These are phyloP conservation scores for Phytophthora pluvialis DNA, from an alignment of 352 stramenopile species.

Conservation along the genomic window DNA sequence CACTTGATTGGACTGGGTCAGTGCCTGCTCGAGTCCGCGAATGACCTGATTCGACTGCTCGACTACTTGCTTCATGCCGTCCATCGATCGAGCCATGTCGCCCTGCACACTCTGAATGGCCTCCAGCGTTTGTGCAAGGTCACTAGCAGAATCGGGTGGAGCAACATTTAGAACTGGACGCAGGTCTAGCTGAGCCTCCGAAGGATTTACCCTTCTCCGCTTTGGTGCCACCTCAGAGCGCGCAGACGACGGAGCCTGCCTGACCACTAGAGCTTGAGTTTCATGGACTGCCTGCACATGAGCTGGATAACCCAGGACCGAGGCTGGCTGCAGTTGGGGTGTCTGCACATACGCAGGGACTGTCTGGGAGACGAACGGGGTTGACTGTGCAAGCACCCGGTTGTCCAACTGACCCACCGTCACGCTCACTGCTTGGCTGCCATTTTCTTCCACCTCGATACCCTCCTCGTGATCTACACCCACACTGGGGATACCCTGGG, in stretches of 20 bases:
- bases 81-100: constrained; percentile 33
- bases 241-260: neutral
- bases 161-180: neutral
- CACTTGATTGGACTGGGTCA: constrained; percentile 39
- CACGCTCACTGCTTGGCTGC: neutral
- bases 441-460: neutral
- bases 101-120: constrained; percentile 28
- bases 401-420: neutral
- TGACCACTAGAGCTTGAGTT: constrained; percentile 1
- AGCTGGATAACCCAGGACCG: constrained; percentile 6
- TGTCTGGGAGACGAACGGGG: neutral
- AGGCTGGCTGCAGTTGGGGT: neutral
- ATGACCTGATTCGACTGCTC: constrained; percentile 37
- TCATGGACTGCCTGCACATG: constrained; percentile 6
- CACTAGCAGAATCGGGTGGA: neutral
- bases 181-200: constrained; percentile 3
- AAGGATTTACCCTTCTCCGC: constrained; percentile 13
- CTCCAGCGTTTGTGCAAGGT: constrained; percentile 21
- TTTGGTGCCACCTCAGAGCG: constrained; percentile 9
- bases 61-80: constrained; percentile 35
- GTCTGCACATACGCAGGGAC: neutral
- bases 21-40: constrained; percentile 23
- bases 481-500: neutral
- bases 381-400: neutral
- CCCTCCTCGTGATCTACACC: constrained; percentile 3